A percentile compares a stretch with the other conserved stretches of the same genome.
These are phyloP conservation scores for Kodamaea neixiangensis DNA, from an alignment of 805 yeast genomes.

Conservation along the genomic window DNA sequence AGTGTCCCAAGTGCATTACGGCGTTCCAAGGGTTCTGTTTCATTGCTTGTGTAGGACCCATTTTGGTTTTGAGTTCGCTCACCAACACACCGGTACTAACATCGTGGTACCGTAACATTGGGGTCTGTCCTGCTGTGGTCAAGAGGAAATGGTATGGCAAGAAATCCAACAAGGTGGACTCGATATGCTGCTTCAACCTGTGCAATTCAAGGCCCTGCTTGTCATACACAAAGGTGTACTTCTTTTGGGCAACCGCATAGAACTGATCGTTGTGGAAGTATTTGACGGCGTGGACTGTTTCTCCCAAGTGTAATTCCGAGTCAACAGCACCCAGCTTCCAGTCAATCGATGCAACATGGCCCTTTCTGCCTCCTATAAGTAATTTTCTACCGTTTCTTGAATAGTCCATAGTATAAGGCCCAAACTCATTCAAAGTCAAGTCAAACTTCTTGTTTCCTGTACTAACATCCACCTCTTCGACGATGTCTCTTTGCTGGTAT, in stretches of 20 bases:
- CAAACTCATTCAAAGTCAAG: slow-evolving; percentile 71
- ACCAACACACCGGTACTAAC: slow-evolving; percentile 89
- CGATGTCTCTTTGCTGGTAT: slow-evolving; percentile 79
- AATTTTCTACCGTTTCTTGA: slow-evolving; percentile 86
- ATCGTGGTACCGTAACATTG: slow-evolving; percentile 89
- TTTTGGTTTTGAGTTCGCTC: slow-evolving; percentile 78
- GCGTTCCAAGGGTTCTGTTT: slow-evolving; percentile 95
- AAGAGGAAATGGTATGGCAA: slow-evolving; percentile 90
- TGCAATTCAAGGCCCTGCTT: slow-evolving; percentile 90
- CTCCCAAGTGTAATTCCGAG: slow-evolving; percentile 82
- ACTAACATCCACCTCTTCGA: slow-evolving; percentile 69
- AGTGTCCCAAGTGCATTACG: slow-evolving; percentile 88
- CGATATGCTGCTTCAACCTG: slow-evolving; percentile 86
- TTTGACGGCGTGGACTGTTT: slow-evolving; percentile 87
- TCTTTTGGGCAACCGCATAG: slow-evolving; percentile 96
- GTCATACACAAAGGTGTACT: slow-evolving; percentile 90
- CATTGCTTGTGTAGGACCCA: slow-evolving; percentile 90
- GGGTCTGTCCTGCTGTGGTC: slow-evolving; percentile 87
- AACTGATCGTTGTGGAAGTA: slow-evolving; percentile 89
- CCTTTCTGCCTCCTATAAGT: slow-evolving; percentile 84
- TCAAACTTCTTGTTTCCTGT: slow-evolving; percentile 78
- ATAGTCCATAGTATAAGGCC: slow-evolving; percentile 83
- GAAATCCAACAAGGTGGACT: slow-evolving; percentile 78
- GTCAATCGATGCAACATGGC: slow-evolving; percentile 94
- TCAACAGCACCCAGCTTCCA: slow-evolving; percentile 86